phyloP scores from a whole-genome alignment of 1,284 basidiomycete species.

The Apiotrichum domesticum region DNA sequence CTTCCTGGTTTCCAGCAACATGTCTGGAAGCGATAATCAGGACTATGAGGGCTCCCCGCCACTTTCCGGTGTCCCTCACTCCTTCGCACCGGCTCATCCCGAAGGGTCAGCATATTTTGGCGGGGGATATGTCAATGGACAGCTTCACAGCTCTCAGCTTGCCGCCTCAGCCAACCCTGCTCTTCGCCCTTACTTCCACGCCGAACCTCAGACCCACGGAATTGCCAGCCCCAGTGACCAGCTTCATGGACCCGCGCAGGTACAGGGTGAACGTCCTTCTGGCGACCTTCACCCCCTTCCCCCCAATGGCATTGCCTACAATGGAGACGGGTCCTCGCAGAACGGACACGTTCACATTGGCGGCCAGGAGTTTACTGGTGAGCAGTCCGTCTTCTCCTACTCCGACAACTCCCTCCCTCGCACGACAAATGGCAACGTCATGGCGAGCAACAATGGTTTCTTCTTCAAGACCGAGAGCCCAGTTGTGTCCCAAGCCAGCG shows the following conservation, averaged over 20 bases:
- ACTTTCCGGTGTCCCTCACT: conserved; percentile 15
- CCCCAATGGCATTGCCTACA: conserved; percentile 2
- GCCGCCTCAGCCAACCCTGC: conserved; percentile 6
- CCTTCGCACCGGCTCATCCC: conserved; percentile 40
- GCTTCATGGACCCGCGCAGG: background rate
- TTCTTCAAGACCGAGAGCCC: conserved; percentile 14
- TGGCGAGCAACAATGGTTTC: conserved; percentile 10
- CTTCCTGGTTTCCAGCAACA: conserved; percentile 13
- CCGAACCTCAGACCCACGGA: conserved; percentile 5
- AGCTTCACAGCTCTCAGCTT: conserved; percentile 17
- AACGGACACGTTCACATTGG: conserved; percentile 5
- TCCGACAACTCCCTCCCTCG: conserved; percentile 15
- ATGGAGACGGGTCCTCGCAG: conserved; percentile 1
- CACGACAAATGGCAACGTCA: conserved; percentile 11
- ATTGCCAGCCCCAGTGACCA: conserved; percentile 1
- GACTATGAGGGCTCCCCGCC: conserved; percentile 24
- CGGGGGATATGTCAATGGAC: conserved; percentile 26
- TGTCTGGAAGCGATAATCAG: conserved; percentile 12
- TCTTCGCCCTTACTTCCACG: conserved; percentile 15
- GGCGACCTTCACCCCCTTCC: conserved; percentile 3
- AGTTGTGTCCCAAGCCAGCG: conserved; percentile 2
- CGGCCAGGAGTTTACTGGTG: conserved; percentile 1
- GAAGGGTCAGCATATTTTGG: conserved; percentile 30
- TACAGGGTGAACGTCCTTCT: conserved; percentile 2
- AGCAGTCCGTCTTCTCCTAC: conserved; percentile 15